phyloP scores from a whole-genome alignment of 1,284 basidiomycete species.

The Ganoderma multipileum region DNA sequence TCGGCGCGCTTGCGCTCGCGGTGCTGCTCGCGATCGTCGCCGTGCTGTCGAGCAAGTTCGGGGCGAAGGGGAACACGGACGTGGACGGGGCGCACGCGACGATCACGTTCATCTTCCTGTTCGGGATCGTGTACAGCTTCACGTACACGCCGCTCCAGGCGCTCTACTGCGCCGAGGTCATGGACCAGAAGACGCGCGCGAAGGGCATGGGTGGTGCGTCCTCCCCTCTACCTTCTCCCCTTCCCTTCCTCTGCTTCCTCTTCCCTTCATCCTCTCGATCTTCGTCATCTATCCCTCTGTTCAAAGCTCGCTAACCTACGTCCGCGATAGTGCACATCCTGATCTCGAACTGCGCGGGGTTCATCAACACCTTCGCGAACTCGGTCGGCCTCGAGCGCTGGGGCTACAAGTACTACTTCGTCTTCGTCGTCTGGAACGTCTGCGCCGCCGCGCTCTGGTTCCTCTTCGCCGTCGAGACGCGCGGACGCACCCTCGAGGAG shows the following conservation, averaged over 20 bases:
- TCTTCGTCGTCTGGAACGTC: conserved; percentile 24
- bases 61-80: conserved; percentile 14
- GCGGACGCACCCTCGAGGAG: conserved; percentile 22
- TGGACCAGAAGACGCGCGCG: conserved; percentile 18
- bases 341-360: conserved; percentile 18
- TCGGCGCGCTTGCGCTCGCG: conserved; percentile 19
- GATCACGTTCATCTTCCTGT: conserved; percentile 22
- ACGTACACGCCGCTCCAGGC: conserved; percentile 22
- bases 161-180: conserved; percentile 23
- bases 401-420: conserved; percentile 26
- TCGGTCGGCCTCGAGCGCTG: conserved; percentile 21
- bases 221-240: background rate
- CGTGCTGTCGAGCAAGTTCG: conserved; percentile 17
- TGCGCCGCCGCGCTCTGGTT: conserved; percentile 21
- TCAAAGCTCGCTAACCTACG: background rate
- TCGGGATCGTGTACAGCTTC: conserved; percentile 21
- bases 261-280: background rate
- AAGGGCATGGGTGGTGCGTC: conserved; percentile 22
- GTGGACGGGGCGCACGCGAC: conserved; percentile 19
- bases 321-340: conserved; percentile 18
- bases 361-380: conserved; percentile 27
- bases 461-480: conserved; percentile 23
- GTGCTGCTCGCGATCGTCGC: conserved; percentile 18
- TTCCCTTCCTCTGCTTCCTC: background rate
- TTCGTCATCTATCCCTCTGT: background rate